These are phyloP conservation scores for Komagataella kurtzmanii DNA, from an alignment of 805 yeast genomes.

Conservation along the genomic window DNA sequence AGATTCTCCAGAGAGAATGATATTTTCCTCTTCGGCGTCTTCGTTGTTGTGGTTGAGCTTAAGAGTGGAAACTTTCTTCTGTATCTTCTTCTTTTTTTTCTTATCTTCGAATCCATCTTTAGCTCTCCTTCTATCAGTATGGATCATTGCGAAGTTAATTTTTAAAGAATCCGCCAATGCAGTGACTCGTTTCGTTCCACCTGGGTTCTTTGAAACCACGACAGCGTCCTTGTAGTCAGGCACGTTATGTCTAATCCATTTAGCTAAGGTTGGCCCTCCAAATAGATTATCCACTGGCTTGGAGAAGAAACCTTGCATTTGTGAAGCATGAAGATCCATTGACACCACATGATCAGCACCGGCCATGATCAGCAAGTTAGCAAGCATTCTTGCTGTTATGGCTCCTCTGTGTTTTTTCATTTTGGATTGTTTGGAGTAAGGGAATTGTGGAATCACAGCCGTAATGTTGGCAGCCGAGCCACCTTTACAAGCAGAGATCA, in stretches of 20 bases:
- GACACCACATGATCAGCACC: constrained; percentile 98
- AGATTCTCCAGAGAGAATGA: constrained; percentile 62
- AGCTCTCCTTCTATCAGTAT: constrained; percentile 90
- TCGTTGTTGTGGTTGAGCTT: constrained; percentile 21
- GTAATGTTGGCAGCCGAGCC: constrained; percentile 97
- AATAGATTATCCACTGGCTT: constrained; percentile 95
- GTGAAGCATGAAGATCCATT: constrained; percentile 93
- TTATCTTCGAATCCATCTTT: constrained; percentile 39
- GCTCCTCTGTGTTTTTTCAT: constrained; percentile 99
- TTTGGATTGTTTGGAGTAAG: constrained; percentile 92
- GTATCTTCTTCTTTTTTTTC: constrained; percentile 31
- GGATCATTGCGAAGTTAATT: constrained; percentile 97
- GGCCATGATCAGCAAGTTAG: constrained; percentile 90
- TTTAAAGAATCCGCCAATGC: constrained; percentile 94
- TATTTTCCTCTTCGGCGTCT: constrained; percentile 49
- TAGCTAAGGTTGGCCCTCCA: constrained; percentile 92
- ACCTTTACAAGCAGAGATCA: constrained; percentile 92
- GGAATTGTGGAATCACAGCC: constrained; percentile 95
- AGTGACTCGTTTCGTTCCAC: constrained; percentile 96
- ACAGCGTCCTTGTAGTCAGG: constrained; percentile 81
- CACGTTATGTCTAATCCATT: constrained; percentile 89
- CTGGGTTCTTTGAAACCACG: constrained; percentile 97
- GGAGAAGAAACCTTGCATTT: constrained; percentile 97
- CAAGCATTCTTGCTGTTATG: constrained; percentile 95
- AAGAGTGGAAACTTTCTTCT: constrained; percentile 1